These are phyloP conservation scores for Podospora fimiseda DNA, from an alignment of 495 filamentous ascomycete species.

Conservation along the genomic window DNA sequence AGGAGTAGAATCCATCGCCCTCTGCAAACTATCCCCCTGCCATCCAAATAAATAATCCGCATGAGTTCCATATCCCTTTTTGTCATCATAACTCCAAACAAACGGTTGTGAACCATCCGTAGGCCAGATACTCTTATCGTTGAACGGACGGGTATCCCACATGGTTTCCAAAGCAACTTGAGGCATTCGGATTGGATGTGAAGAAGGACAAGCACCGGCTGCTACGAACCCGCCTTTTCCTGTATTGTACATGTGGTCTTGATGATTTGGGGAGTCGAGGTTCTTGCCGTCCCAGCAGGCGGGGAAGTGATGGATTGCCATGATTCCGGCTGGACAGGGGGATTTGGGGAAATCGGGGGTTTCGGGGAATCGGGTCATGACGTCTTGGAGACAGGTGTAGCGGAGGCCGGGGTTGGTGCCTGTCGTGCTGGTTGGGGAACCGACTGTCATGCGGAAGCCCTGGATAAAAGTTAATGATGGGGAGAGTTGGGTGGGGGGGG, in stretches of 20 bases:
- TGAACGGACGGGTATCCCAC: slow-evolving; percentile 44
- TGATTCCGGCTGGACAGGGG: slow-evolving; percentile 42
- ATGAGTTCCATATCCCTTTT: slow-evolving; percentile 13
- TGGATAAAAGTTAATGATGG: background rate
- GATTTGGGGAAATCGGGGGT: slow-evolving; percentile 37
- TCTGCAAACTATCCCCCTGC: slow-evolving; percentile 36
- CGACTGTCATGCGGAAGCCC: slow-evolving; percentile 49
- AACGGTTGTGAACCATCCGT: slow-evolving; percentile 34
- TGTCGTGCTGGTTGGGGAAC: slow-evolving; percentile 32
- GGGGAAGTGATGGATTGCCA: slow-evolving; percentile 46
- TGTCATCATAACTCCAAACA: slow-evolving; percentile 25
- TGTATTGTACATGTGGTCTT: slow-evolving; percentile 45
- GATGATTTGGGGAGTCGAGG: slow-evolving; percentile 50
- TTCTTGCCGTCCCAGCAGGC: slow-evolving; percentile 53
- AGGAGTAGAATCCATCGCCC: slow-evolving; percentile 35
- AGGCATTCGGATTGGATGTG: slow-evolving; percentile 41
- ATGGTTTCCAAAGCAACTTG: slow-evolving; percentile 45
- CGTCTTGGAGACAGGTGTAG: slow-evolving; percentile 36
- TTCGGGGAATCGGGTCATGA: slow-evolving; percentile 30
- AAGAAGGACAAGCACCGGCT: slow-evolving; percentile 38
- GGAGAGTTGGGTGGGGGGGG: background rate
- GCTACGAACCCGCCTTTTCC: slow-evolving; percentile 31
- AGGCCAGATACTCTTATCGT: slow-evolving; percentile 35
- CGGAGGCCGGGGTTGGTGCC: slow-evolving; percentile 35
- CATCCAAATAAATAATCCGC: slow-evolving; percentile 25